Evolutionary conservation across 129 eudicot species (phyloP).

Genomic region (Tanacetum coccineum): DNA sequence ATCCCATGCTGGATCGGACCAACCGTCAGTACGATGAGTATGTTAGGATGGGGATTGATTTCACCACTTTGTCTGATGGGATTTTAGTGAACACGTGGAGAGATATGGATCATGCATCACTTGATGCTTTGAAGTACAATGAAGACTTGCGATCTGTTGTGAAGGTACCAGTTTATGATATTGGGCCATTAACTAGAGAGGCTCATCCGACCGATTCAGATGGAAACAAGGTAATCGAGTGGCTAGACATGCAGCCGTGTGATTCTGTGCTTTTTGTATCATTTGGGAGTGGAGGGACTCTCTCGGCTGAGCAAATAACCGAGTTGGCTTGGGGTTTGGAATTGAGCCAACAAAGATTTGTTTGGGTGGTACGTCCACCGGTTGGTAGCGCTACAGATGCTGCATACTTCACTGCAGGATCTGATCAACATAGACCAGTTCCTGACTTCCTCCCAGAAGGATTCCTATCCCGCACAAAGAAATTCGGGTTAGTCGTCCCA

Average conservation of each 20-base stretch:
- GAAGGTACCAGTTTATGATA: conserved; percentile 51
- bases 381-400: neutral
- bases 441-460: conserved; percentile 42
- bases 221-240: conserved; percentile 25
- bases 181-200: conserved; percentile 51
- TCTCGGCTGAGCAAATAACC: conserved; percentile 29
- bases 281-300: conserved; percentile 52
- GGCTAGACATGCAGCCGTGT: conserved; percentile 53
- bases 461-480: conserved; percentile 26
- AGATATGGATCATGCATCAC: conserved; percentile 36
- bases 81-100: conserved; percentile 56
- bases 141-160: conserved; percentile 21
- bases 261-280: conserved; percentile 51
- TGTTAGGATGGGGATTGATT: conserved; percentile 27
- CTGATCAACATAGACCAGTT: neutral
- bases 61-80: conserved; percentile 35
- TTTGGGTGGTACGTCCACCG: conserved; percentile 52
- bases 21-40: conserved; percentile 40
- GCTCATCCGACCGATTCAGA: conserved; percentile 10
- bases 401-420: conserved; percentile 15
- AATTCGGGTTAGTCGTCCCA: conserved; percentile 30
- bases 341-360: conserved; percentile 40
- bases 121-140: conserved; percentile 29
- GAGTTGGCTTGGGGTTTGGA: conserved; percentile 54
- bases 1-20: conserved; percentile 53